phyloP scores from a whole-genome alignment of 2,329 filamentous ascomycete genomes.

The Aspergillus transmontanensis region DNA sequence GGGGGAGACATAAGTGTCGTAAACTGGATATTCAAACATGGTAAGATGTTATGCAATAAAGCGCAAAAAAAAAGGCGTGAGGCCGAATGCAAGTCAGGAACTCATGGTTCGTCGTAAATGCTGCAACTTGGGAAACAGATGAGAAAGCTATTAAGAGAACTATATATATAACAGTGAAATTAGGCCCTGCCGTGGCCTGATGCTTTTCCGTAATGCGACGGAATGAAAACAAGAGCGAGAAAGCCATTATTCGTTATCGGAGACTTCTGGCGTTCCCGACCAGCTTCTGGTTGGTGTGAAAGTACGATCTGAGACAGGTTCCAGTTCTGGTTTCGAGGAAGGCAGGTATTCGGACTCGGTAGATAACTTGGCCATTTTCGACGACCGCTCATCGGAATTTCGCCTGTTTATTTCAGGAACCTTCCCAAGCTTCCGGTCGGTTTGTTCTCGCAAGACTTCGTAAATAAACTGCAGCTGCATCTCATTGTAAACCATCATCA shows the following conservation, averaged over 20 bases:
- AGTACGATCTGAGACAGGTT: conserved; percentile 27
- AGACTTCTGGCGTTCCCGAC: conserved; percentile 31
- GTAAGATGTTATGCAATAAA: conserved; percentile 14
- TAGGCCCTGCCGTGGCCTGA: neutral
- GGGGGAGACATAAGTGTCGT: neutral
- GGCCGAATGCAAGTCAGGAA: conserved; percentile 21
- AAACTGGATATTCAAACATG: conserved; percentile 10
- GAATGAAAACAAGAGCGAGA: neutral
- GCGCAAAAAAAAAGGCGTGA: conserved; percentile 24
- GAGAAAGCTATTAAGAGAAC: conserved; percentile 9
- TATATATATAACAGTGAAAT: conserved; percentile 14
- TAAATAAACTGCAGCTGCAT: conserved; percentile 87
- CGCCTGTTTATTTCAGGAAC: conserved; percentile 20
- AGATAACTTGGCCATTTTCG: conserved; percentile 39
- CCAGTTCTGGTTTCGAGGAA: conserved; percentile 40
- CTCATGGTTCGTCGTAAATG: conserved; percentile 25
- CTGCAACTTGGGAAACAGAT: conserved; percentile 10
- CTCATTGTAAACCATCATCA: conserved; percentile 93
- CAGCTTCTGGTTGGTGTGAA: conserved; percentile 30
- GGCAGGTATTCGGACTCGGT: conserved; percentile 31
- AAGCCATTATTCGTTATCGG: conserved; percentile 32
- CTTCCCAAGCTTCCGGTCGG: conserved; percentile 37
- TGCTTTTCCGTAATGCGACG: neutral
- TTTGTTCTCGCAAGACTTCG: conserved; percentile 71
- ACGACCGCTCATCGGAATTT: conserved; percentile 33